A percentile compares a stretch with the other conserved stretches of the same genome.
Conservation (phyloP, 306 rosid species). For the Lathyrus tuberosus region DNA sequence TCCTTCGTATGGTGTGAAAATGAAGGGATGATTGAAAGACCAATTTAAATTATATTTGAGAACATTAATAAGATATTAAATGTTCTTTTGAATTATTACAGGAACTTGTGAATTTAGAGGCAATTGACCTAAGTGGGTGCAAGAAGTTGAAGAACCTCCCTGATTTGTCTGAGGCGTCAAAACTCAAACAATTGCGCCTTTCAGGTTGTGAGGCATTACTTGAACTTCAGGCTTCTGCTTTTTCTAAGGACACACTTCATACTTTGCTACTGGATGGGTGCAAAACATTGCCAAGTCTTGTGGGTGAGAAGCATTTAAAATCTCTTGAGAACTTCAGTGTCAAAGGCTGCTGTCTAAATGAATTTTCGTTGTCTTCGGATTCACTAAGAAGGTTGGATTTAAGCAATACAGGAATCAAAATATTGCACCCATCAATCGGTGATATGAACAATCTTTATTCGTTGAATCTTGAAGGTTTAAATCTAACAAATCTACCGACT, state of each 20-base stretch:
- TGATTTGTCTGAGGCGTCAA: neutral
- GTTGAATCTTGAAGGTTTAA: neutral
- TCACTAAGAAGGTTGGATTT: neutral
- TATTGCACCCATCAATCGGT: slow-evolving; percentile 17
- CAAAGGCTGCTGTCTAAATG: neutral
- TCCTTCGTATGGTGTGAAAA: too few species aligned
- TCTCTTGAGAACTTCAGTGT: neutral
- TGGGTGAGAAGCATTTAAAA: neutral
- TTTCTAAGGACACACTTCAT: neutral
- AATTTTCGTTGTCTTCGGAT: neutral
- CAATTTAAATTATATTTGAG: too few species aligned
- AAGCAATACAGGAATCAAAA: neutral
- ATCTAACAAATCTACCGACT: neutral
- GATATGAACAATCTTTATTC: neutral
- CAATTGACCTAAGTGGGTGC: neutral
- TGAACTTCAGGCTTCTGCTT: slow-evolving; percentile 4
- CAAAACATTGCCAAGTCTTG: neutral
- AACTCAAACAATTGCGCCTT: neutral
- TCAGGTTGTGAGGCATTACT: neutral
- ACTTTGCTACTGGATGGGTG: neutral
- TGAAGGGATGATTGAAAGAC: too few species aligned
- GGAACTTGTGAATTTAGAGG: slow-evolving; percentile 23
- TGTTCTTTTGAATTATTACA: neutral
- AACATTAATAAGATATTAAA: too few species aligned
- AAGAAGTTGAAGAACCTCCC: slow-evolving; percentile 2